Evolutionary conservation across 169 alveolate genomes (phyloP), one percentile per base, ranked within the genome.

Genomic region (Eimeria praecox): DNA sequence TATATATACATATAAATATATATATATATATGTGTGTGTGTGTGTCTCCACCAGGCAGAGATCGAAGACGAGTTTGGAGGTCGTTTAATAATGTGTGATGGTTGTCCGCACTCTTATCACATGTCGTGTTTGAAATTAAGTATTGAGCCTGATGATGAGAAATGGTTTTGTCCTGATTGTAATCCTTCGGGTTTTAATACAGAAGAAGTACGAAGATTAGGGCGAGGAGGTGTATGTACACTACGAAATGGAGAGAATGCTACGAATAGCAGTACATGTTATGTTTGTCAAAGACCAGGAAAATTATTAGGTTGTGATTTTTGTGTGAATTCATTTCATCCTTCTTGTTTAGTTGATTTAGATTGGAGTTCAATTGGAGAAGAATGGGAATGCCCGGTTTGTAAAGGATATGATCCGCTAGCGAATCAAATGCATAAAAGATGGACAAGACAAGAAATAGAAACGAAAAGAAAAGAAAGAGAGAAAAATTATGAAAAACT

Each of bases 351-450:
- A 10, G 99, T 98, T 62, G 97, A 97, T 49, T 99, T 98, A 69
- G 97, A 95, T 46, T 95, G 95, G 92, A 96, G 96, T 18, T 64
- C 95, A 73, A 86, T 94, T 96, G 78, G 97, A 5, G 99, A 98
- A 86, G 98, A 96, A 56, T 98, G 99, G 99, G 98, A 97, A 96
- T 98, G 99, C 77, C 99, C 99, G 3, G 98, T 98, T 59, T 98
- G 99, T 95, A 94, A 97, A 78, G 99, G 99, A 42, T 98, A 97
- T 95, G 99, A 98, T 82, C 99, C 99, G 18, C 97, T 98, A 62
- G 95, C 97, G 35, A 98, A 98, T 92, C 98, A 97, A 97, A 98
- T 97, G 97, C 99, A 97, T 96, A 98, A 98, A 86, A 85, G 99
- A 44, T 97, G 98, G 99, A 97, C 98, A 10, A 97, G 98, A 44